Percentiles rank a stretch among this genome's conserved stretches.
Conservation (phyloP, 148 eudicot genomes). For the Salicornia ramosissima region DNA sequence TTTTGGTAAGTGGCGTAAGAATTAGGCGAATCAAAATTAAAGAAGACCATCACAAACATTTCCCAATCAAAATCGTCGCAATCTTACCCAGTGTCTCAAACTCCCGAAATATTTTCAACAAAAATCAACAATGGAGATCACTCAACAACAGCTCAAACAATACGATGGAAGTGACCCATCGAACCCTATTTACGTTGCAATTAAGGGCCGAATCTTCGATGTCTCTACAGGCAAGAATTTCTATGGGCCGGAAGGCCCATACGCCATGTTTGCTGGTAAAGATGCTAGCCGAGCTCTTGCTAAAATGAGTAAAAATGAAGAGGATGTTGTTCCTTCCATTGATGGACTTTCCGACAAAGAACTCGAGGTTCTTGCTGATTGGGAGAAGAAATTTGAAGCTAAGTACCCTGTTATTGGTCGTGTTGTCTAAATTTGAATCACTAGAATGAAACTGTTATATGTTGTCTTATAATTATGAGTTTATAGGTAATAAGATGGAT, state of each 20-base stretch:
- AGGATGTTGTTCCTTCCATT: constrained; percentile 48
- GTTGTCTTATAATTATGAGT: background rate
- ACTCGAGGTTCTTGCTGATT: constrained; percentile 63
- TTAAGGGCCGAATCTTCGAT: constrained; percentile 69
- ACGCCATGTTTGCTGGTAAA: constrained; percentile 87
- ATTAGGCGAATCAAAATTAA: background rate
- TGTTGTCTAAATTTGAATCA: constrained; percentile 27
- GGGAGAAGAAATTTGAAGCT: constrained; percentile 91
- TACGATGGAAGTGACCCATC: constrained; percentile 68
- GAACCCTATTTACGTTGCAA: constrained; percentile 72
- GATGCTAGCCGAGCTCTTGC: constrained; percentile 94
- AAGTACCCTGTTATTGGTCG: constrained; percentile 90
- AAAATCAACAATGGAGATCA: constrained; percentile 49
- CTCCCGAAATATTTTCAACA: background rate
- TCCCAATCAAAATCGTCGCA: too few species aligned
- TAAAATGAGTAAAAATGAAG: constrained; percentile 82
- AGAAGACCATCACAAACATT: background rate
- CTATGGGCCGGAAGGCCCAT: constrained; percentile 89
- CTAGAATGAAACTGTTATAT: background rate
- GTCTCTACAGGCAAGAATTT: constrained; percentile 64
- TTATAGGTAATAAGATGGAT: background rate
- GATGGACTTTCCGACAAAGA: constrained; percentile 81
- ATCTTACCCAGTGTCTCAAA: background rate
- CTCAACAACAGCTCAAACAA: constrained; percentile 42
- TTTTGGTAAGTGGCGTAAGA: background rate